phyloP scores from a whole-genome alignment of 371 early-diverging fungal species.

The Neoconidiobolus thromboides region DNA sequence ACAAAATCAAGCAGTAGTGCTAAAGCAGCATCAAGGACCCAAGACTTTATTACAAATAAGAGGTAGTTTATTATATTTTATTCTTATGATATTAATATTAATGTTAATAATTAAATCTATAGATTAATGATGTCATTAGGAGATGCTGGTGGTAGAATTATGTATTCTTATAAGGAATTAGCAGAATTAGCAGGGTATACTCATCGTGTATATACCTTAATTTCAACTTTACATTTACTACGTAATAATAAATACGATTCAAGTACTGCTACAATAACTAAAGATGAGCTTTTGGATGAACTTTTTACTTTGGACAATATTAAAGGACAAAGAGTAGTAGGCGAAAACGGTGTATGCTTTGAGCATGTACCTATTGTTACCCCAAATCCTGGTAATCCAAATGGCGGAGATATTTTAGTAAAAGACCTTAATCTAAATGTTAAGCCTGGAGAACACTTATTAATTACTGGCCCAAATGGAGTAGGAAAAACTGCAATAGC shows the following conservation, averaged over 20 bases:
- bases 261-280: background rate
- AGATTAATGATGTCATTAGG: conserved; percentile 59
- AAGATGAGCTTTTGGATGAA: too few species aligned
- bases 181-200: conserved; percentile 75
- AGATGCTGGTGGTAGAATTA: conserved; percentile 81
- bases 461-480: conserved; percentile 66
- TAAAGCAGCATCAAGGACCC: conserved; percentile 44
- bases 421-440: conserved; percentile 33
- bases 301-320: conserved; percentile 26
- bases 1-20: conserved; percentile 12
- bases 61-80: conserved; percentile 20
- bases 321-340: conserved; percentile 22
- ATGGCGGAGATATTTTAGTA: conserved; percentile 44
- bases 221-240: conserved; percentile 42
- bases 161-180: conserved; percentile 74
- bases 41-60: conserved; percentile 78
- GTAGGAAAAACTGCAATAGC: conserved; percentile 64
- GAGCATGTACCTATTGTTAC: conserved; percentile 44
- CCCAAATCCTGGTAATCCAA: conserved; percentile 35
- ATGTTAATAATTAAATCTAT: background rate
- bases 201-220: conserved; percentile 54
- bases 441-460: conserved; percentile 38
- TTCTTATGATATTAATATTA: background rate
- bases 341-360: conserved; percentile 29
- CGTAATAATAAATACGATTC: conserved; percentile 8